Evolutionary conservation across 495 filamentous ascomycete species (phyloP).

Genomic region (Talaromyces nanjingensis): DNA sequence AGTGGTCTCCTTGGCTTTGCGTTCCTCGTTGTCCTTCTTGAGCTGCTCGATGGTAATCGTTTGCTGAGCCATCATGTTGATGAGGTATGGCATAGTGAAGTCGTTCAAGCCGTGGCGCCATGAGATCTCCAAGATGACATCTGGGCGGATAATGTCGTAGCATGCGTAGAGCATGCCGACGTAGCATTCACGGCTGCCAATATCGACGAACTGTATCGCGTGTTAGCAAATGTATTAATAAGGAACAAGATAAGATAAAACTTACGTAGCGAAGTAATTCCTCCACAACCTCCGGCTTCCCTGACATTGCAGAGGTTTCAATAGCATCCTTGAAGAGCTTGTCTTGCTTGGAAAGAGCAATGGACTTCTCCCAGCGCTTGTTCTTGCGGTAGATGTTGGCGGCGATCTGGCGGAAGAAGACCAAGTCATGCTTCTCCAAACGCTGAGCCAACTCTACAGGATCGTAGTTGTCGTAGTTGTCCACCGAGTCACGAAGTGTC

Average conservation of each 20-base stretch:
- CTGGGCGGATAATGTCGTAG: conserved; percentile 91
- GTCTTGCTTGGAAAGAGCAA: conserved; percentile 95
- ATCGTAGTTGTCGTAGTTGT: conserved; percentile 99
- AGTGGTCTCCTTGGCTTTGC: conserved; percentile 79
- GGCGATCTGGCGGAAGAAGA: conserved; percentile 99
- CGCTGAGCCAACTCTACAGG: conserved; percentile 90
- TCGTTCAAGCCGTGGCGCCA: conserved; percentile 94
- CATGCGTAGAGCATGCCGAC: conserved; percentile 98
- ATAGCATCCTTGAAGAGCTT: conserved; percentile 99
- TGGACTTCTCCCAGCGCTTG: conserved; percentile 99
- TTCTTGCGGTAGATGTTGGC: conserved; percentile 99
- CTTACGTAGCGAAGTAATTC: conserved; percentile 95
- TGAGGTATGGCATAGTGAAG: conserved; percentile 99
- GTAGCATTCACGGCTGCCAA: conserved; percentile 98
- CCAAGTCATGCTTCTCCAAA: conserved; percentile 90
- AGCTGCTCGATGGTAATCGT: conserved; percentile 75
- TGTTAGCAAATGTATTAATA: conserved; percentile 22
- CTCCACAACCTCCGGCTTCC: conserved; percentile 85
- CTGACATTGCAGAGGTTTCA: conserved; percentile 94
- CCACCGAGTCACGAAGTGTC: conserved; percentile 92
- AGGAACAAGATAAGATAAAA: conserved; percentile 15
- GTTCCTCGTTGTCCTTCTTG: conserved; percentile 95
- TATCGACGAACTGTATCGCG: conserved; percentile 81
- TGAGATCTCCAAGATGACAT: conserved; percentile 89
- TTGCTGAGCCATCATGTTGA: conserved; percentile 92